Base-by-base conservation (phyloP, 768 basidiomycete genomes). In the Guyanaporus albipodus region DNA sequence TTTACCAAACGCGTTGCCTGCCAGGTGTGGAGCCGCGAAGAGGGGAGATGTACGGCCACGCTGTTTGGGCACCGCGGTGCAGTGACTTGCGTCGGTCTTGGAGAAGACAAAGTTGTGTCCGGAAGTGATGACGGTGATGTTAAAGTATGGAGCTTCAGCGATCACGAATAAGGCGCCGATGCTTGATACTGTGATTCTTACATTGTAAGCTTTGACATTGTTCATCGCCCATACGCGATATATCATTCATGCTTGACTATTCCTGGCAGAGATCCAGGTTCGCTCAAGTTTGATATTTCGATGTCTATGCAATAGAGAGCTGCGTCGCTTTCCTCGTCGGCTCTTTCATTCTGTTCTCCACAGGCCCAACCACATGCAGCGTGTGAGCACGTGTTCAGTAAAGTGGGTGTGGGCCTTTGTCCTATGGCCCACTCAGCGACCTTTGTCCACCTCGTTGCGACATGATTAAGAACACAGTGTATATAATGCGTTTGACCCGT, bases 21-120 rank as follows among this genome's bases (percentile, higher is more conserved):
- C 18, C 33, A 93, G 91, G 86, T 99, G 31, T 98, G 96, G 96
- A 86, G 85, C 46, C 80, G 87, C 44, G 93, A 97, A 54, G 83
- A 92, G 52, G 89, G 88, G 14, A 79, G 77, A 44, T 96, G 92
- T 58, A 85, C 82, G 6, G 78, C 89, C 29, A 99, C 95, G 1
- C 76, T 98, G 5, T 88, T 94, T 29, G 94, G 94, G 1, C 96
- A 99, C 61, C 81, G 90, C 33, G 93, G 90, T 29, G 92, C 96
- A 1, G 94, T 98, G 42, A 95, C 90, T 26, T 92, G 89, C 62
- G 68, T 97, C 29, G 85, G 80, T 12, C 77, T 98, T 11, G 87
- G 88, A 2, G 94, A 97, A 65, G 95, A 97, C 66, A 92, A 94
- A 69, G 89, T 96, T 36, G 80, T 98, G 8, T 94, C 92, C n/a